Conservation (phyloP, 805 yeast species). For the Zygosaccharomyces siamensis region DNA sequence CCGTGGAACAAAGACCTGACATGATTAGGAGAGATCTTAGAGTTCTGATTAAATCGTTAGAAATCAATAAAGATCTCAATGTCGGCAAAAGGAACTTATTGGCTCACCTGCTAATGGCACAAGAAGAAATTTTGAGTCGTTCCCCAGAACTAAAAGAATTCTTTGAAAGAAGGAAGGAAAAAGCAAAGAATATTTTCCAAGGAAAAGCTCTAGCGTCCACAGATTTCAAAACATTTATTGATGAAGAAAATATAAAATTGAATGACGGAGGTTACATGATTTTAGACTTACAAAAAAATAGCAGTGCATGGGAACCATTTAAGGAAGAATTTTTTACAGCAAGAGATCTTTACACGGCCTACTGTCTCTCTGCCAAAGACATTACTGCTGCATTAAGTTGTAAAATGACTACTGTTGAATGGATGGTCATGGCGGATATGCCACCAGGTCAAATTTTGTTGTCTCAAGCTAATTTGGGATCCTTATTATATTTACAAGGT, state of each 20-base stretch:
- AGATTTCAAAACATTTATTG: constrained; percentile 29
- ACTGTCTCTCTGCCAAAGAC: constrained; percentile 66
- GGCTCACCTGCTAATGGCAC: constrained; percentile 62
- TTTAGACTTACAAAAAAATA: constrained; percentile 36
- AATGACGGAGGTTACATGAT: constrained; percentile 32
- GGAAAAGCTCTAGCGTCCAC: constrained; percentile 15
- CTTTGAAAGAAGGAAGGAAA: constrained; percentile 33
- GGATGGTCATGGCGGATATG: constrained; percentile 71
- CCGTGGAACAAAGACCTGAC: constrained; percentile 44
- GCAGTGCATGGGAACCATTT: constrained; percentile 65
- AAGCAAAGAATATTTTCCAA: constrained; percentile 16
- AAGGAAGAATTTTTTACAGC: constrained; percentile 73
- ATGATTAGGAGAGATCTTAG: constrained; percentile 66
- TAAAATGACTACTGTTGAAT: constrained; percentile 57
- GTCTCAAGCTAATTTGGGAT: constrained; percentile 65
- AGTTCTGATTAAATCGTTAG: constrained; percentile 62
- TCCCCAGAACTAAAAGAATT: constrained; percentile 36
- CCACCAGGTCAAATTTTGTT: constrained; percentile 59
- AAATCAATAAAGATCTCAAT: constrained; percentile 46
- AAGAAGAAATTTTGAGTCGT: constrained; percentile 52
- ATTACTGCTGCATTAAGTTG: constrained; percentile 54
- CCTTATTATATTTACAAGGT: constrained; percentile 61
- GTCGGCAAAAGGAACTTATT: constrained; percentile 53
- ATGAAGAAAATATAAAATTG: constrained; percentile 26
- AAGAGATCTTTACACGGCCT: constrained; percentile 69